phyloP scores from a whole-genome alignment of 2,329 filamentous ascomycete species.

The Epichloe sylvatica region DNA sequence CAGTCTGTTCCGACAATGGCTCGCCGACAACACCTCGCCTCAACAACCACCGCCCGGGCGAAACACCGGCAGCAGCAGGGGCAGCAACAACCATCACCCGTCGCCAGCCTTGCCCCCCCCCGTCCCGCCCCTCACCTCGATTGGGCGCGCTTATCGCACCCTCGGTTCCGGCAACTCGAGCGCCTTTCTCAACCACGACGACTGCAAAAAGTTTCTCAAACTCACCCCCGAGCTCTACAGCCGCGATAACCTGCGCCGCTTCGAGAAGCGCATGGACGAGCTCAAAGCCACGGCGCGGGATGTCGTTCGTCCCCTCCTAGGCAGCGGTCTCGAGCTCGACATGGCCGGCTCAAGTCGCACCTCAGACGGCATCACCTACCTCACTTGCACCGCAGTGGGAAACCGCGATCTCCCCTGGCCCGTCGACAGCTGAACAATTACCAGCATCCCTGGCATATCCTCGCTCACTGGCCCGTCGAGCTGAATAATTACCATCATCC shows the following conservation, averaged over 20 bases:
- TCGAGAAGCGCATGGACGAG: slow-evolving; percentile 80
- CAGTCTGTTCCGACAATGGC: slow-evolving; percentile 80
- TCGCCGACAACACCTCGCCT: slow-evolving; percentile 77
- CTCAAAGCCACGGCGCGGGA: slow-evolving; percentile 74
- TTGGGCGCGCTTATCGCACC: slow-evolving; percentile 63
- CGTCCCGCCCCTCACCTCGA: slow-evolving; percentile 37
- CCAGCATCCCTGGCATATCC: too few relatives aligned
- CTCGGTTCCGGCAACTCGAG: slow-evolving; percentile 48
- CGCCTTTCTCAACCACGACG: slow-evolving; percentile 67
- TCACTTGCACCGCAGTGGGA: slow-evolving; percentile 36
- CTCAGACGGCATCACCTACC: slow-evolving; percentile 31
- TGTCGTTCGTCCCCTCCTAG: slow-evolving; percentile 71
- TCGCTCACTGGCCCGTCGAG: slow-evolving; percentile 30
- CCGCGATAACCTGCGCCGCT: slow-evolving; percentile 70
- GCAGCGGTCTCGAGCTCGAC: slow-evolving; percentile 72
- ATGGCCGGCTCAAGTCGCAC: slow-evolving; percentile 29
- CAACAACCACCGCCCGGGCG: slow-evolving; percentile 35
- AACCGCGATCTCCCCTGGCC: slow-evolving; percentile 39
- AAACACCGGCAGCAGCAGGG: slow-evolving; percentile 11
- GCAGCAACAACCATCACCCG: slow-evolving; percentile 2
- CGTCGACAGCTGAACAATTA: slow-evolving; percentile 18
- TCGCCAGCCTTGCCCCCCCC: slow-evolving; percentile 18
- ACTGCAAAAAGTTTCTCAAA: slow-evolving; percentile 85
- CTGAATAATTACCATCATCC: slow-evolving; percentile 3
- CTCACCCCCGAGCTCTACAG: slow-evolving; percentile 74